These are phyloP conservation scores for Vigna angularis DNA, from an alignment of 306 rosid species.

Conservation along the genomic window DNA sequence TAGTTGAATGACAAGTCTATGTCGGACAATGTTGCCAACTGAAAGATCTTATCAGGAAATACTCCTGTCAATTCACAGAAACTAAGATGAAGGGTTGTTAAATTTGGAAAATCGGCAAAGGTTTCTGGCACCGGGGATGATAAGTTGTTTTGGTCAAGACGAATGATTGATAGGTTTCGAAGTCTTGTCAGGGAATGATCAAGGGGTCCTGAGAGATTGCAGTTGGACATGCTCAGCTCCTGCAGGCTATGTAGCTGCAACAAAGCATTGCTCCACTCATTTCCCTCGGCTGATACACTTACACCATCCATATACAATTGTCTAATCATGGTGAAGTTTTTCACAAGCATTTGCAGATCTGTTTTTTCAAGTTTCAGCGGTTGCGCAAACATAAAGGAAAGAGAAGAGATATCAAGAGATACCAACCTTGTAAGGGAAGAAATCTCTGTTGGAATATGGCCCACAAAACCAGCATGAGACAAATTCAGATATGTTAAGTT, in stretches of 20 bases:
- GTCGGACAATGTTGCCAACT: conserved; percentile 7
- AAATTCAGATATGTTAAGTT: conserved; percentile 46
- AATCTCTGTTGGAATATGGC: conserved; percentile 49
- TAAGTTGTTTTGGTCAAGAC: conserved; percentile 39
- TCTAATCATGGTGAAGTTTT: conserved; percentile 41
- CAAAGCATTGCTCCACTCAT: conserved; percentile 57
- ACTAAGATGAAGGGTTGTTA: conserved; percentile 33
- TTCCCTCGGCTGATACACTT: conserved; percentile 43
- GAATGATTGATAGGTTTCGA: conserved; percentile 36
- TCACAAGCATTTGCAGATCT: conserved; percentile 28
- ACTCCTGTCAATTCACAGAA: conserved; percentile 33
- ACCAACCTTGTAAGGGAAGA: conserved; percentile 48
- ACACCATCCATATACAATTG: conserved; percentile 61
- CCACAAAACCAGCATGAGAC: conserved; percentile 49
- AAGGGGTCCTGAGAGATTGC: conserved; percentile 51
- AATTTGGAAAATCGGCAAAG: conserved; percentile 36
- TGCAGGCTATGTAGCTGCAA: conserved; percentile 24
- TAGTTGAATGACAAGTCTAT: neutral
- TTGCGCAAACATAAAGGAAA: neutral
- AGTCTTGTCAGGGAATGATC: conserved; percentile 36
- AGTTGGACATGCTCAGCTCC: conserved; percentile 50
- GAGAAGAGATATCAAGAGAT: conserved; percentile 49
- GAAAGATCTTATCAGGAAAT: conserved; percentile 48
- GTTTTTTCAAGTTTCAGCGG: conserved; percentile 9
- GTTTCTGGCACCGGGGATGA: conserved; percentile 44